These are phyloP conservation scores for Cochlearia excelsa DNA, from an alignment of 345 rosid species.

Conservation along the genomic window DNA sequence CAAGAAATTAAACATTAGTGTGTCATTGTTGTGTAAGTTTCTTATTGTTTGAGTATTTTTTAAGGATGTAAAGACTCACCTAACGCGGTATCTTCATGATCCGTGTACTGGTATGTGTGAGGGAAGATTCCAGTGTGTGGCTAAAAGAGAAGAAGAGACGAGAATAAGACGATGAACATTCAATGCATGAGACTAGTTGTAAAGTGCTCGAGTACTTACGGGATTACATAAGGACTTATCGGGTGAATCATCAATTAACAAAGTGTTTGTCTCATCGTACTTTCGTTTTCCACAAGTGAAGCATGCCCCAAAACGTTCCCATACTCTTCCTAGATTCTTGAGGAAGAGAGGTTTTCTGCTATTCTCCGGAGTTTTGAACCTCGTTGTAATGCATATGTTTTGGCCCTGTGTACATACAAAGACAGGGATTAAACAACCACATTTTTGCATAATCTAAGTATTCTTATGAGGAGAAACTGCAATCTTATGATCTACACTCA, in stretches of 20 bases:
- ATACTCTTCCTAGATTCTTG: slow-evolving; percentile 65
- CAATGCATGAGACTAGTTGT: slow-evolving; percentile 13
- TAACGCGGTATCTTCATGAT: slow-evolving; percentile 52
- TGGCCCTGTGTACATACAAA: slow-evolving; percentile 46
- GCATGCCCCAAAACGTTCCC: slow-evolving; percentile 49
- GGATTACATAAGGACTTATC: slow-evolving; percentile 86
- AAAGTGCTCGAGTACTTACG: slow-evolving; percentile 36
- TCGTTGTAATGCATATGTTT: slow-evolving; percentile 53
- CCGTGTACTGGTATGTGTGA: slow-evolving; percentile 42
- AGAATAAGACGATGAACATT: background rate
- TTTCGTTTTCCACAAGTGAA: slow-evolving; percentile 56
- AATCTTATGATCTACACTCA: slow-evolving; percentile 3
- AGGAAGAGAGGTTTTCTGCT: slow-evolving; percentile 62
- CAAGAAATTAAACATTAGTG: slow-evolving; percentile 15
- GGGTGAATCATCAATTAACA: slow-evolving; percentile 82
- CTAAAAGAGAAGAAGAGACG: slow-evolving; percentile 36
- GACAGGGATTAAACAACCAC: background rate
- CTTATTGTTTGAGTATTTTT: background rate
- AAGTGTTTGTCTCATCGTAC: slow-evolving; percentile 71
- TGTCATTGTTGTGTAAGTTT: background rate
- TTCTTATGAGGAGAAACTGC: background rate
- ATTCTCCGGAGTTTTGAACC: slow-evolving; percentile 51
- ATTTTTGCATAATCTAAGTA: too few species aligned
- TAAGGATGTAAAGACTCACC: slow-evolving; percentile 47
- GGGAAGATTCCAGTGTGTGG: slow-evolving; percentile 79